phyloP scores from a whole-genome alignment of 2,329 filamentous ascomycete genomes.

The Stagonosporopsis cucurbitacearum region DNA sequence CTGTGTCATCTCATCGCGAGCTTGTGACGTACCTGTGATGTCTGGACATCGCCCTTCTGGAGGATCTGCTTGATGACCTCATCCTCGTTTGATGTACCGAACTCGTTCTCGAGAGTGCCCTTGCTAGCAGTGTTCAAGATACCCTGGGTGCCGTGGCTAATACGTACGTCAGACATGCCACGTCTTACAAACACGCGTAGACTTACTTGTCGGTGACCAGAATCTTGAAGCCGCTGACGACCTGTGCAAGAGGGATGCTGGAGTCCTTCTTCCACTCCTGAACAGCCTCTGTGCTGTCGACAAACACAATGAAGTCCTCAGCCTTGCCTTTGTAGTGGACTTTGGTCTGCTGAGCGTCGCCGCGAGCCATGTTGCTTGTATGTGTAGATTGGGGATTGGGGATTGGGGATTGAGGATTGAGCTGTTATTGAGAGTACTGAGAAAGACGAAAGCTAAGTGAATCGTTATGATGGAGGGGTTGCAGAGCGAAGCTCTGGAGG shows the following conservation, averaged over 20 bases:
- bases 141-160: constrained; percentile 85
- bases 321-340: constrained; percentile 81
- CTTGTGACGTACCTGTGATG: constrained; percentile 12
- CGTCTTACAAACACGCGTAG: background rate
- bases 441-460: constrained; percentile 12
- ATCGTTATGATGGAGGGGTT: constrained; percentile 26
- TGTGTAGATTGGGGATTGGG: constrained; percentile 6
- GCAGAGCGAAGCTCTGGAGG: constrained; percentile 39
- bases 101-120: constrained; percentile 78
- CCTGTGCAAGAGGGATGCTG: constrained; percentile 79
- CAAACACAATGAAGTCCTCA: constrained; percentile 73
- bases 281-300: constrained; percentile 67
- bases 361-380: constrained; percentile 43
- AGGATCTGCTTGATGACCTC: constrained; percentile 84
- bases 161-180: background rate
- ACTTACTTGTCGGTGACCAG: constrained; percentile 89
- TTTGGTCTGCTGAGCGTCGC: constrained; percentile 70
- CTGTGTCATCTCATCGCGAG: background rate
- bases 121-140: constrained; percentile 79
- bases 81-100: constrained; percentile 80
- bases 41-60: constrained; percentile 65
- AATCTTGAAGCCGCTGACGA: constrained; percentile 87
- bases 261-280: constrained; percentile 85
- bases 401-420: background rate
- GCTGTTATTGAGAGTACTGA: background rate